Conservation (phyloP, 768 basidiomycete species). For the Psilocybe cubensis region DNA sequence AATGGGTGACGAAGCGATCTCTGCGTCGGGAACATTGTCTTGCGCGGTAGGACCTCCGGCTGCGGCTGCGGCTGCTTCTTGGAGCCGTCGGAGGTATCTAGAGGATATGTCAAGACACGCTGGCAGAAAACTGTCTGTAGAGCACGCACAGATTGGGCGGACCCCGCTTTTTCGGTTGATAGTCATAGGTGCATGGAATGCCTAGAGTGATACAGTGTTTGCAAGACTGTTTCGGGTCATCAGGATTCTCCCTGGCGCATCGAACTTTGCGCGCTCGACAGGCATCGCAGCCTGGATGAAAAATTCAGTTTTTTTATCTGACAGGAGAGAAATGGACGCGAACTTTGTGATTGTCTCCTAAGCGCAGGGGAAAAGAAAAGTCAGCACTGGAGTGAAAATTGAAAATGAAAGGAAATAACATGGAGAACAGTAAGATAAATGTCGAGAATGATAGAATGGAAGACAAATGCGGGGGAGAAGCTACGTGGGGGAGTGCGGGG, state of each 20-base stretch:
- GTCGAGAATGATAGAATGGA: constrained; percentile 21
- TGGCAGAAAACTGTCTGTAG: background rate
- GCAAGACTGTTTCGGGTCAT: constrained; percentile 79
- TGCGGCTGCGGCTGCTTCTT: constrained; percentile 73
- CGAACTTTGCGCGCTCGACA: constrained; percentile 87
- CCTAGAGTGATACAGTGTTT: constrained; percentile 85
- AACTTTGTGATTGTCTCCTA: constrained; percentile 88
- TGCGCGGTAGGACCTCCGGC: constrained; percentile 44
- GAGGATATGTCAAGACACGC: constrained; percentile 10
- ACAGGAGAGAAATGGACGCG: constrained; percentile 27
- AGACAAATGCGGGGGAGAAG: constrained; percentile 29
- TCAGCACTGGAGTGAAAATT: constrained; percentile 30
- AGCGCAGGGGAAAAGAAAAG: constrained; percentile 29
- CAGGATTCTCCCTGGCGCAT: constrained; percentile 79
- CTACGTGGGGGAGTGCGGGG: constrained; percentile 46
- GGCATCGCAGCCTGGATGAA: constrained; percentile 74
- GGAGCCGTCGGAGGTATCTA: constrained; percentile 79
- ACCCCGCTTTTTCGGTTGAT: constrained; percentile 92
- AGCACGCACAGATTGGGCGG: constrained; percentile 80
- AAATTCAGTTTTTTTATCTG: constrained; percentile 17
- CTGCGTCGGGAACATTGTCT: constrained; percentile 37
- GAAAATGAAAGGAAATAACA: constrained; percentile 39
- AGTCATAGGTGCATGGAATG: constrained; percentile 88
- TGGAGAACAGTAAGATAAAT: constrained; percentile 23
- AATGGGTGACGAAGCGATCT: constrained; percentile 47